Conservation (phyloP, 2,329 filamentous ascomycete species). For the Colletotrichum filicis region DNA sequence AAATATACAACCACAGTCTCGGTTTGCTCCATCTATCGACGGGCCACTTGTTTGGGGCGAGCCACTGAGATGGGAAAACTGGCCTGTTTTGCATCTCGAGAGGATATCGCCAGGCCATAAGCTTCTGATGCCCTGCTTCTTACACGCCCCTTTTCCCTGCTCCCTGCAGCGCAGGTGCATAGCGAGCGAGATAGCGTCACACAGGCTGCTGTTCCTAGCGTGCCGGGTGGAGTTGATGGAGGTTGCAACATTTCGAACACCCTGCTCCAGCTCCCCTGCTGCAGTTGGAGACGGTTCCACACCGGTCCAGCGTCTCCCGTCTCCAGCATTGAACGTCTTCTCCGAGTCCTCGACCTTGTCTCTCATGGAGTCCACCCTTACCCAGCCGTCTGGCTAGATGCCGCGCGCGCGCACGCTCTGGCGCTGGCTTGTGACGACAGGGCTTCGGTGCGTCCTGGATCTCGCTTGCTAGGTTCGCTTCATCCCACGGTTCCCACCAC, state of each 20-base stretch:
- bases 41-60: not conserved
- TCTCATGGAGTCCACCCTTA: conserved; percentile 15
- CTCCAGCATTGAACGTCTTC: conserved; percentile 22
- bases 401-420: not conserved
- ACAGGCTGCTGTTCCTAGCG: conserved; percentile 34
- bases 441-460: conserved; percentile 19
- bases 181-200: conserved; percentile 33
- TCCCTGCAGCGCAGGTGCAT: conserved; percentile 26
- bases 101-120: conserved; percentile 5
- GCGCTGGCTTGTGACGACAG: conserved; percentile 31
- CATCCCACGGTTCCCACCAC: conserved; percentile 12
- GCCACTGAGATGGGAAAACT: not conserved
- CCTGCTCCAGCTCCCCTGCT: not conserved
- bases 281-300: conserved; percentile 21
- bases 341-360: not conserved
- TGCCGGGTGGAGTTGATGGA: conserved; percentile 27
- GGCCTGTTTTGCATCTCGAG: not conserved
- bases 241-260: conserved; percentile 8
- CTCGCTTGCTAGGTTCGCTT: conserved; percentile 30
- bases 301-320: conserved; percentile 22
- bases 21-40: conserved; percentile 20
- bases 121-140: conserved; percentile 15
- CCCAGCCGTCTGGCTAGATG: conserved; percentile 24
- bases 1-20: conserved; percentile 6
- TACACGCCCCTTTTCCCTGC: conserved; percentile 33